Evolutionary conservation across 2,329 filamentous ascomycete genomes (phyloP), one percentile per base, ranked within the genome.

Genomic region (Alternaria conjuncta): DNA sequence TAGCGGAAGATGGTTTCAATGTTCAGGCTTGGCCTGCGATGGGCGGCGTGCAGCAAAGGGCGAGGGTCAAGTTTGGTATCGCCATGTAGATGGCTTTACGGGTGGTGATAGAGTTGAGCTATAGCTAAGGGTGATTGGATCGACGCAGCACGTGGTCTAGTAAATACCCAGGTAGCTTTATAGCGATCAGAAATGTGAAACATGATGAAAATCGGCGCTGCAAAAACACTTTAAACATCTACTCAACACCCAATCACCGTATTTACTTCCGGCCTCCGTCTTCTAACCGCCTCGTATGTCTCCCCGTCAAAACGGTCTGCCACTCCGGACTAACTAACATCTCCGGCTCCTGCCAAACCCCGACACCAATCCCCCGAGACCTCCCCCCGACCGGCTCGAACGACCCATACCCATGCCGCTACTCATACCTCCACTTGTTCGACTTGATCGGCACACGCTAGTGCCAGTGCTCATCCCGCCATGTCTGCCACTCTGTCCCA

Each of bases 1-100:
- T 75, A 30, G 47, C 6, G 2, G 69, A 72, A 9, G 70, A 75
- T 51, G 72, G 72, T 2, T 61, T 75, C 13, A 66, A 67, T 10
- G 59, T 74, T 23, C 55, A 47, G 44, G 57, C 61, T 13, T 67
- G 54, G 36, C 61, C 60, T 45, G 26, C 49, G 4, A 25, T 25
- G 6, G 23, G 5, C 3, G 60, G 62, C 13, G 12, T 25, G 18
- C 46, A 26, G 50, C 12, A 59, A 18, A 46, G 50, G 53, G 54
- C 23, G 20, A 36, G 30, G 13, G 46, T 65, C 6, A 44, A 49
- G 20, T 65, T 65, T 18, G 53, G 46, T 36, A 46, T 20, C 5
- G 57, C 28, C 18, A 25, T 41, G 3, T 13, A 23, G 30, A 25
- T n/a, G 30, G 11, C 6, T 0, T 12, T 1, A 9, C 4, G 15